A percentile compares a stretch with the other conserved stretches of the same genome.
These are phyloP conservation scores for Fonsecaea erecta DNA, from an alignment of 2,329 filamentous ascomycete species.

Conservation along the genomic window DNA sequence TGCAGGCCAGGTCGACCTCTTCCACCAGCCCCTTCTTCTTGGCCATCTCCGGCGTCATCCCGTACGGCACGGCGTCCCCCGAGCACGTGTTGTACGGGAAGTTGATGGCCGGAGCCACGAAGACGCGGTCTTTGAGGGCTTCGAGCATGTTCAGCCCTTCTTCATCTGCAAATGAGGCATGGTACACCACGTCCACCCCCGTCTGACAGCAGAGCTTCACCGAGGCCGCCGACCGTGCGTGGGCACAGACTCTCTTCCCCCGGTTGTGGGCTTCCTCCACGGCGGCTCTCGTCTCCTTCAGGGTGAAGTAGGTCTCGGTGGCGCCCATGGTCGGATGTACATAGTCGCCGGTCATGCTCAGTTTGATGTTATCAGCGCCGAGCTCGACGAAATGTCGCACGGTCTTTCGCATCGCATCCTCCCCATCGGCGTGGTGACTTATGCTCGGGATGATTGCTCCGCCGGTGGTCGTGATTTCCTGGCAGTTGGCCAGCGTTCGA, in stretches of 20 bases:
- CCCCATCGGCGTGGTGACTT: slow-evolving; percentile 11
- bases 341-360: slow-evolving; percentile 19
- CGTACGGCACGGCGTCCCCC: slow-evolving; percentile 15
- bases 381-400: slow-evolving; percentile 10
- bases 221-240: slow-evolving; percentile 4
- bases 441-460: slow-evolving; percentile 19
- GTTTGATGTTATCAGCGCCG: slow-evolving; percentile 16
- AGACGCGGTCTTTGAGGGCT: slow-evolving; percentile 11
- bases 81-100: slow-evolving; percentile 18
- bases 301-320: slow-evolving; percentile 17
- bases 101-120: slow-evolving; percentile 11
- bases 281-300: slow-evolving; percentile 16
- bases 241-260: slow-evolving; percentile 13
- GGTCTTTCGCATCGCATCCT: slow-evolving; percentile 13
- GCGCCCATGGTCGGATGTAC: slow-evolving; percentile 15
- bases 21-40: slow-evolving; percentile 15
- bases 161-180: slow-evolving; percentile 17
- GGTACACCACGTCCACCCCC: slow-evolving; percentile 16
- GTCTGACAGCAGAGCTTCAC: slow-evolving; percentile 6
- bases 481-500: slow-evolving; percentile 6
- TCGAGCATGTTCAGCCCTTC: slow-evolving; percentile 18
- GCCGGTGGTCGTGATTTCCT: slow-evolving; percentile 18
- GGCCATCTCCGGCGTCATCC: slow-evolving; percentile 20
- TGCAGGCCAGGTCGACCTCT: slow-evolving; percentile 15
- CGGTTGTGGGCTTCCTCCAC: slow-evolving; percentile 20